Conservation (phyloP, 768 basidiomycete species). For the Boletus pseudo-olivaceus region DNA sequence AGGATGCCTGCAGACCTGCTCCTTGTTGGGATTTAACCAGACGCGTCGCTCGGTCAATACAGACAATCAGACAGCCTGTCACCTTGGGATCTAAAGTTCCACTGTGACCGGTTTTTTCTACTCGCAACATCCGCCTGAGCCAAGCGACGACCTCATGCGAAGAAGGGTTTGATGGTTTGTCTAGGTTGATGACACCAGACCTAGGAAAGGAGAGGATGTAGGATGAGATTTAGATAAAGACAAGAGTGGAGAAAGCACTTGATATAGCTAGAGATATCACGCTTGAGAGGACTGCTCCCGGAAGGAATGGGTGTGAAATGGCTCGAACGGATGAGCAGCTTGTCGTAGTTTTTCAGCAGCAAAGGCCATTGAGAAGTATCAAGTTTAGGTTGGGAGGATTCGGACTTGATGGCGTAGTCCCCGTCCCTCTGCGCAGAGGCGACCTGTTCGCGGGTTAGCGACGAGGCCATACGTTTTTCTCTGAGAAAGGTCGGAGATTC, state of each 20-base stretch:
- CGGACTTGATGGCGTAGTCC: conserved; percentile 81
- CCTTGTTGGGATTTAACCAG: conserved; percentile 98
- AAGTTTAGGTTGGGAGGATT: conserved; percentile 65
- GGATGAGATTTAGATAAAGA: not conserved
- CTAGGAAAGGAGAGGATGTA: conserved; percentile 38
- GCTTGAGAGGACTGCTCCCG: conserved; percentile 91
- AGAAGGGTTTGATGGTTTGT: conserved; percentile 99
- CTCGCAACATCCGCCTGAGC: conserved; percentile 93
- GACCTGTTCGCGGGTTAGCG: conserved; percentile 62
- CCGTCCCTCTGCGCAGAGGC: conserved; percentile 70
- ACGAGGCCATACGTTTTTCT: conserved; percentile 19
- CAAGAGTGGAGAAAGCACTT: conserved; percentile 49
- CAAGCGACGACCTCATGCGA: conserved; percentile 99
- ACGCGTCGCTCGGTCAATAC: conserved; percentile 97
- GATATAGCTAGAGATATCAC: conserved; percentile 88
- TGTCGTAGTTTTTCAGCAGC: conserved; percentile 98
- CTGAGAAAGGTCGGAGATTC: conserved; percentile 16
- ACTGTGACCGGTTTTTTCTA: conserved; percentile 98
- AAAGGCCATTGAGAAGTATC: conserved; percentile 98
- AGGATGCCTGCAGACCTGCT: conserved; percentile 60
- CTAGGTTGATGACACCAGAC: conserved; percentile 97
- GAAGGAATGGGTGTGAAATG: conserved; percentile 98
- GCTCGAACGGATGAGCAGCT: conserved; percentile 86
- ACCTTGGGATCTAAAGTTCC: conserved; percentile 99
- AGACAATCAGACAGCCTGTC: conserved; percentile 97